Percentiles rank a stretch among this genome's conserved stretches.
Conservation (phyloP, 805 yeast species). For the Tetrapisispora namnaoensis region DNA sequence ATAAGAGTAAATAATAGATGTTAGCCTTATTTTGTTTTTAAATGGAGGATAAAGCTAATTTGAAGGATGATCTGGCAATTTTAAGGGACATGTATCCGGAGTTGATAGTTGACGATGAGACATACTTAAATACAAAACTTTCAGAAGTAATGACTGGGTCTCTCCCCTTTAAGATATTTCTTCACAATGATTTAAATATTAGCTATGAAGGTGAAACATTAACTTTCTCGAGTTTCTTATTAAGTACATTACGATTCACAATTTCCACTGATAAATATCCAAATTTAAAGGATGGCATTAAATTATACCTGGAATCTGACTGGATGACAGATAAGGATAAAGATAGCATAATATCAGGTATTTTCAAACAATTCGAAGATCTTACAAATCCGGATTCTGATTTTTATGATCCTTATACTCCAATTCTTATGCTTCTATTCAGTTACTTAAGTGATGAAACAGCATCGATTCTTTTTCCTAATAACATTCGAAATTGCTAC, state of each 20-base stretch:
- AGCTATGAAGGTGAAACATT: slow-evolving; percentile 5
- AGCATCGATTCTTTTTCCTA: slow-evolving; percentile 8
- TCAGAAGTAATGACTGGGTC: slow-evolving; percentile 8
- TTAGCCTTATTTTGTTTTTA: not conserved
- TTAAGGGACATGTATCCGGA: slow-evolving; percentile 28
- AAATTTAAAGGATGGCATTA: slow-evolving; percentile 7
- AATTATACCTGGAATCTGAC: slow-evolving; percentile 18
- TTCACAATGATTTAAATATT: slow-evolving; percentile 9
- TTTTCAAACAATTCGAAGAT: slow-evolving; percentile 30
- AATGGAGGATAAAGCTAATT: slow-evolving; percentile 5
- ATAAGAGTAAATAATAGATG: too few relatives aligned
- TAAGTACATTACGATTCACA: slow-evolving; percentile 10
- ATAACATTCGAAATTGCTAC: slow-evolving; percentile 4
- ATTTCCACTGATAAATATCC: slow-evolving; percentile 15
- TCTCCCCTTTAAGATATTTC: slow-evolving; percentile 11
- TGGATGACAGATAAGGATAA: slow-evolving; percentile 26
- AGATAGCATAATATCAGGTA: slow-evolving; percentile 7
- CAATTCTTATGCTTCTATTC: slow-evolving; percentile 35
- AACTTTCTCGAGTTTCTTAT: slow-evolving; percentile 7
- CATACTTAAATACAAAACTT: not conserved
- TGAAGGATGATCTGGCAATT: slow-evolving; percentile 17
- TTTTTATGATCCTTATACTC: slow-evolving; percentile 16
- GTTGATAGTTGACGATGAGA: slow-evolving; percentile 5
- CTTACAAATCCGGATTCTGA: slow-evolving; percentile 11
- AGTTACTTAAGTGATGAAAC: slow-evolving; percentile 30